Evolutionary conservation across 305 asterid genomes (phyloP), one percentile per base, ranked within the genome.

Genomic region (Fraxinus paxiana): DNA sequence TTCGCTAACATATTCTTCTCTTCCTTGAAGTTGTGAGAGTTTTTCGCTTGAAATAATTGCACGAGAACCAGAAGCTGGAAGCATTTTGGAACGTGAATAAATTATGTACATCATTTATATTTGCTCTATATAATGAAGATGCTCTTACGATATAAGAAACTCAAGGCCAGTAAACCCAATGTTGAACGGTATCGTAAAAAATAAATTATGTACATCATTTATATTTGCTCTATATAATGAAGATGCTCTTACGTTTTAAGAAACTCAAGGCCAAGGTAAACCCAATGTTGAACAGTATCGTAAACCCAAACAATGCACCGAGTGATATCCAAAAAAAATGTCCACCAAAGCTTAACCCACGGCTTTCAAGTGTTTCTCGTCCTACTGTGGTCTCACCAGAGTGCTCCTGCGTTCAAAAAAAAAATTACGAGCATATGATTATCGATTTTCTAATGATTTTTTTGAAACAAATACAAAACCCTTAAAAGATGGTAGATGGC

Each of bases 101-200:
- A 38, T 12, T 17, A 8, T 17, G 2, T 33, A 17, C 59, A 18
- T 72, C 61, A 76, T 48, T 71, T 77, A 46, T 18, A 48, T 33
- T 15, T 56, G 65, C 65, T 1, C 65, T 15, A 9, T 65, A 73
- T 5, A 43, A 13, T 31, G 34, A 13, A 48, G 28, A 77, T 30
- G 41, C 78, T 22, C 85, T 84, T 87, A 92, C 97, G 80, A 61
- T 89, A 89, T 38, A 88, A 83, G 82, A 89, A 91, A 79, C 84
- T 90, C 72, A 92, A 85, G 24, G 96, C 93, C 81, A 92, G 81
- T 80, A 80, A 86, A 89, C 22, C 95, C 94, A 61, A 89, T 56
- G 79, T 92, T 91, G 87, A 91, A 90, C 70, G 90, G 30, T 28
- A 28, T 28, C 30, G 30, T 28, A 28, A 28, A 28, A 28, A 28